Evolutionary conservation across 345 rosid genomes (phyloP), one percentile per base, ranked within the genome.

Genomic region (Gossypium sturtianum): DNA sequence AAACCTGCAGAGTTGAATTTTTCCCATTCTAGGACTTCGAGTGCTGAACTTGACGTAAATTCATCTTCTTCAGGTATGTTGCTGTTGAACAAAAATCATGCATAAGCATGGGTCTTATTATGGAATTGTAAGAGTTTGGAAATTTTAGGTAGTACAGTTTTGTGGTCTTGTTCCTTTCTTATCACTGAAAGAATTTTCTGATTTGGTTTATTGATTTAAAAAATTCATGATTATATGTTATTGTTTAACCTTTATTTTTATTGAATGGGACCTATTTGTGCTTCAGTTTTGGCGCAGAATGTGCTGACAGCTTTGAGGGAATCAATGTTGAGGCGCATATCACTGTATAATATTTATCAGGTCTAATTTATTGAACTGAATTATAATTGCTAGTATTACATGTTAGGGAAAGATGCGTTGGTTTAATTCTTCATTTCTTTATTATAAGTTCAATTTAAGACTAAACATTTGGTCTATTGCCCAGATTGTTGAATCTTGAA

Each of bases 271-370:
- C 71, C 79, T 78, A 64, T 65, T 56, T 73, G 76, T 75, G 80
- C 66, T 74, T 77, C 81, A 63, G 78, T 48, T 57, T 43, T 51
- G 19, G 87, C 84, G 77, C 86, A 83, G 83, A 84, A 75, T 79
- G 96, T 95, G 73, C 75, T 95, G 74, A 72, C 17, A 73, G 89
- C 86, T 62, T 71, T 95, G 70, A 88, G 85, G 81, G 84, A 86
- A 77, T 90, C 97, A 62, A 83, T 95, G 76, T 83, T 87, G 86
- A 83, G 84, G 49, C 89, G 93, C 22, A 76, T 88, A 76, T 88
- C 96, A 63, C 72, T 74, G 9, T 69, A 89, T 86, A 77, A 63
- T 63, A 86, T 83, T 78, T 89, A 84, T 83, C 85, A 91, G 89
- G 97, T 90, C 61, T 76, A 64, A 58, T 69, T n/a, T 16, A 20